Percentiles rank a stretch among this genome's conserved stretches.
Evolutionary conservation across 2,329 filamentous ascomycete genomes (phyloP).

Genomic region (Microdochium bolleyi): DNA sequence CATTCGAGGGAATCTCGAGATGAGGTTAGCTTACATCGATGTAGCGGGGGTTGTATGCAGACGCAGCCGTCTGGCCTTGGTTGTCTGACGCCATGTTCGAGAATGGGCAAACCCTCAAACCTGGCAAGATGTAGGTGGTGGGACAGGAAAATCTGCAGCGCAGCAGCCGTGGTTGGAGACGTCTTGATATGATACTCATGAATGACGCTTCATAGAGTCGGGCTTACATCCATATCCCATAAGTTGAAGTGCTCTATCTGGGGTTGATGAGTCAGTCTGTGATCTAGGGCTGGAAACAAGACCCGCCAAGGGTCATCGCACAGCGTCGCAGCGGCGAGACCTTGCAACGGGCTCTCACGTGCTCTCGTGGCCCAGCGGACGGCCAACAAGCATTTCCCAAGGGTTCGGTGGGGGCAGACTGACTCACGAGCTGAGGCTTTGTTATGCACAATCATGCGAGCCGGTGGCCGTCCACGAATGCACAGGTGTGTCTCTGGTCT

Average conservation of each 20-base stretch:
- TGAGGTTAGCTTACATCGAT: conserved; percentile 46
- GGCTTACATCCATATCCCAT: background rate
- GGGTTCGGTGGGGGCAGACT: too few relatives aligned
- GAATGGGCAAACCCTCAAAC: background rate
- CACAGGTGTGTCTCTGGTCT: too few relatives aligned
- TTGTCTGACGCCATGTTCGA: conserved; percentile 15
- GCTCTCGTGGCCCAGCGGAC: background rate
- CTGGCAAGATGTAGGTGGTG: background rate
- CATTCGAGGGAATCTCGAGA: too few relatives aligned
- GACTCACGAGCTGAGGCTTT: too few relatives aligned
- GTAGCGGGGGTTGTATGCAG: conserved; percentile 42
- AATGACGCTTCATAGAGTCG: background rate
- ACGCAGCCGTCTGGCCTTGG: conserved; percentile 4
- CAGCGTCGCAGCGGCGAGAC: background rate
- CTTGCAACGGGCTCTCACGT: background rate
- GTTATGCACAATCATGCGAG: too few relatives aligned
- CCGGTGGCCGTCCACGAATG: too few relatives aligned
- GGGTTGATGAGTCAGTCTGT: background rate
- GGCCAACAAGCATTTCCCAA: too few relatives aligned
- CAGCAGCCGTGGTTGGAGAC: background rate
- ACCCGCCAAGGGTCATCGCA: background rate
- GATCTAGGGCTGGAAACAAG: background rate
- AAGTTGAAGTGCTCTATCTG: background rate
- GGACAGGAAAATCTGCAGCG: background rate
- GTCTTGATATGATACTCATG: background rate